These are phyloP conservation scores for Aureobasidium sp. DNA, from an alignment of 2,329 filamentous ascomycete genomes.

Conservation along the genomic window DNA sequence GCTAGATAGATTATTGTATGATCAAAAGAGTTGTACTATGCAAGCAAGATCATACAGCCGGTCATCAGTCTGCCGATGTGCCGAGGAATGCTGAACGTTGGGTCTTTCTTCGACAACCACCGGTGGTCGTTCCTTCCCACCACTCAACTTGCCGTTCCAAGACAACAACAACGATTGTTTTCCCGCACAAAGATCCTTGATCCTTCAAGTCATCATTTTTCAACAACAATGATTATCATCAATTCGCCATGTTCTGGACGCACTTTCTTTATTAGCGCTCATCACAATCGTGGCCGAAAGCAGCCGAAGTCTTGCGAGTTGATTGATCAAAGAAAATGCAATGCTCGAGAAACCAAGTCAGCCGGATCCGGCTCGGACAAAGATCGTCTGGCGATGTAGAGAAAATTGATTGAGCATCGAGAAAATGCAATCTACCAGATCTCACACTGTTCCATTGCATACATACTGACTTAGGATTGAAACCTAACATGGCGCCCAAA, in stretches of 20 bases:
- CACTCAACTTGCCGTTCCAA: not conserved
- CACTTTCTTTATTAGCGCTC: not conserved
- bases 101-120: not conserved
- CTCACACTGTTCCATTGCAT: not conserved
- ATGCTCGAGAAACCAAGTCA: not conserved
- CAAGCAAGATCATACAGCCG: not conserved
- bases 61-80: not conserved
- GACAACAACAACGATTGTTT: not conserved
- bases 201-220: not conserved
- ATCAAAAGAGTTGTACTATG: not conserved
- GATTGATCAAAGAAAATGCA: not conserved
- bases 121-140: not conserved
- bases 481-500: not conserved
- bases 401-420: not conserved
- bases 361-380: not conserved
- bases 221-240: not conserved
- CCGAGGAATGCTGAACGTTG: not conserved
- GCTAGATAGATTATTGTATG: not conserved
- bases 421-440: not conserved
- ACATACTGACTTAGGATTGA: not conserved
- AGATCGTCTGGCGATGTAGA: not conserved
- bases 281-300: not conserved
- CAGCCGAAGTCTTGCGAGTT: not conserved
- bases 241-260: not conserved
- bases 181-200: not conserved